Percentiles rank a stretch among this genome's conserved stretches.
Conservation (phyloP, 2,329 filamentous ascomycete genomes). For the Coniochaeta hoffmannii region DNA sequence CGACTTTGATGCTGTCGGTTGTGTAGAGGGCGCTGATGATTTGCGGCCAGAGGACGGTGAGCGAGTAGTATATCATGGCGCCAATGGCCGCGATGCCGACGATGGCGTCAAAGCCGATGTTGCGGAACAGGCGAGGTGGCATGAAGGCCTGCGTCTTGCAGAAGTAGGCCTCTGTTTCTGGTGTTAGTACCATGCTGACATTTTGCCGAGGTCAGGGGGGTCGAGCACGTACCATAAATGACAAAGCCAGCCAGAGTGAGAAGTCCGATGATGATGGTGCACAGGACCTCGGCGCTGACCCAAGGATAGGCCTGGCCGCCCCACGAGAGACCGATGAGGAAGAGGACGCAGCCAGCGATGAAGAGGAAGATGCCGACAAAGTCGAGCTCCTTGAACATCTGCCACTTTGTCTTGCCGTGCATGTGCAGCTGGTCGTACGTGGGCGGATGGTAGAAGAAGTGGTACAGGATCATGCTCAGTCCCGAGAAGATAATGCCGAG, state of each 20-base stretch:
- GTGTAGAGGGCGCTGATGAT: constrained; percentile 34
- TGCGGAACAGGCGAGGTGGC: constrained; percentile 33
- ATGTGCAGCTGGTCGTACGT: constrained; percentile 34
- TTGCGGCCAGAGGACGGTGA: constrained; percentile 36
- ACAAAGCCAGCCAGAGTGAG: constrained; percentile 25
- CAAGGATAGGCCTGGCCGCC: constrained; percentile 34
- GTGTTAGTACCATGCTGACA: constrained; percentile 2
- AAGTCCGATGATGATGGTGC: constrained; percentile 29
- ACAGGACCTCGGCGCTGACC: constrained; percentile 28
- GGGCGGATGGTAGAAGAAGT: constrained; percentile 39
- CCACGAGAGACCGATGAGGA: constrained; percentile 36
- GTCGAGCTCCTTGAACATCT: constrained; percentile 36
- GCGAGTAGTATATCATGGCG: constrained; percentile 36
- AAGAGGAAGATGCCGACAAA: constrained; percentile 35
- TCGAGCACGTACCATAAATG: constrained; percentile 21
- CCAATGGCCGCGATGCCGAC: constrained; percentile 29
- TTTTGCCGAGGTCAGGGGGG: neutral
- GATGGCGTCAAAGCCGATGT: constrained; percentile 30
- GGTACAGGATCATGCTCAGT: constrained; percentile 30
- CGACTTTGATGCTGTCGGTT: constrained; percentile 26
- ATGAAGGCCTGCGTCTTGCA: constrained; percentile 30
- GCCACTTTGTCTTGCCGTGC: constrained; percentile 24
- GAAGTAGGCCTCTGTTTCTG: constrained; percentile 25
- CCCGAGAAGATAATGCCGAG: constrained; percentile 35
- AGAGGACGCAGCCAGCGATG: constrained; percentile 29